A percentile compares a stretch with the other conserved stretches of the same genome.
phyloP scores from a whole-genome alignment of 352 stramenopile species.

The Phytopythium montanum region DNA sequence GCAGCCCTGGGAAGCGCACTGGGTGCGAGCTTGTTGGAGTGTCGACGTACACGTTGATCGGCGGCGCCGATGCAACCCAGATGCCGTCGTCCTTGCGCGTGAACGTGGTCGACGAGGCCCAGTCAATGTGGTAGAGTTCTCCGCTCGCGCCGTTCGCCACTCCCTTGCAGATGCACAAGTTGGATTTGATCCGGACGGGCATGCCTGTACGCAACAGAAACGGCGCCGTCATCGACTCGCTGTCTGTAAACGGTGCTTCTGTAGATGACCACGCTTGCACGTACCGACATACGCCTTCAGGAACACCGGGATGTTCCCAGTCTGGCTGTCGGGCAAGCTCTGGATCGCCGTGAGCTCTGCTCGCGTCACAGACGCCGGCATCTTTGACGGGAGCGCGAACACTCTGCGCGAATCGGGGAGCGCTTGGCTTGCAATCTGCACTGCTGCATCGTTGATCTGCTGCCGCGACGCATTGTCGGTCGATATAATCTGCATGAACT shows the following conservation, averaged over 20 bases:
- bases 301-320: constrained; percentile 8
- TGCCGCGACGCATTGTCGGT: constrained; percentile 1
- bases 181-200: constrained; percentile 14
- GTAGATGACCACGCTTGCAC: too few species aligned
- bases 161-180: constrained; percentile 9
- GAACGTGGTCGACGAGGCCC: constrained; percentile 7
- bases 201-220: constrained; percentile 6
- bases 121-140: constrained; percentile 11
- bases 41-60: too few species aligned
- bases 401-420: background rate
- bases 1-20: constrained; percentile 5
- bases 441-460: background rate
- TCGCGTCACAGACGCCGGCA: too few species aligned
- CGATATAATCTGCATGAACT: constrained; percentile 11
- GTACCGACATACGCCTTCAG: constrained; percentile 11
- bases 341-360: too few species aligned
- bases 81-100: too few species aligned
- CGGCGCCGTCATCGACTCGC: too few species aligned
- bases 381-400: too few species aligned
- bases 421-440: background rate
- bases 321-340: too few species aligned
- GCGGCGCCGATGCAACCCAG: too few species aligned
- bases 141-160: constrained; percentile 12
- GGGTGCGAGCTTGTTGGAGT: too few species aligned
- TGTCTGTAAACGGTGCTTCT: background rate